Evolutionary conservation across 169 alveolate species (phyloP).

Genomic region (Eimeria maxima): DNA sequence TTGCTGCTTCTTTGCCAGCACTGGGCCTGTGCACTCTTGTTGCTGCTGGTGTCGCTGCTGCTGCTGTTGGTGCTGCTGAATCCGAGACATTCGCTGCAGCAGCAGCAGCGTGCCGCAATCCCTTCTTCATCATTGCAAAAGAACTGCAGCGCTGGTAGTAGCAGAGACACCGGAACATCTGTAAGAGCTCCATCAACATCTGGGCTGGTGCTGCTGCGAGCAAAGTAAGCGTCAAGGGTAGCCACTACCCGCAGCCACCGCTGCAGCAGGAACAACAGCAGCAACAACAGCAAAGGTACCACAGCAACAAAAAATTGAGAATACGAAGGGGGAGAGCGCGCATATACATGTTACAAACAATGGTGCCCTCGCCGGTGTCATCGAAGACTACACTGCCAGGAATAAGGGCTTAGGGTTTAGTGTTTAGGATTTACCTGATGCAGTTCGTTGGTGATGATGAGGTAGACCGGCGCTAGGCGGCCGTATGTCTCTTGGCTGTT

Average conservation of each 20-base stretch:
- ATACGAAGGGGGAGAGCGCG: background rate
- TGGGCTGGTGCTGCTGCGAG: constrained; percentile 56
- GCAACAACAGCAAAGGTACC: background rate
- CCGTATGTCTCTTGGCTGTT: constrained; percentile 57
- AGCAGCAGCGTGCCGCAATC: constrained; percentile 76
- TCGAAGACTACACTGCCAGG: background rate
- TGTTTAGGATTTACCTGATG: constrained; percentile 57
- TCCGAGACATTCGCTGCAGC: constrained; percentile 72
- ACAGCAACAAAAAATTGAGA: no score
- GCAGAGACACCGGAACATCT: constrained; percentile 56
- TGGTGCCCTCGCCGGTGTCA: no score
- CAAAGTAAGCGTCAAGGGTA: constrained; percentile 67
- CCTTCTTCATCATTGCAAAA: constrained; percentile 68
- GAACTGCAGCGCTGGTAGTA: constrained; percentile 81
- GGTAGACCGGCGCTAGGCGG: constrained; percentile 28
- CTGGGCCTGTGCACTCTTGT: background rate
- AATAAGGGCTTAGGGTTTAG: constrained; percentile 25
- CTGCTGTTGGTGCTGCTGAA: constrained; percentile 45
- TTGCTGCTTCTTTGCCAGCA: constrained; percentile 62
- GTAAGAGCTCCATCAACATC: constrained; percentile 47
- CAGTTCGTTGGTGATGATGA: constrained; percentile 45
- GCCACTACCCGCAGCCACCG: constrained; percentile 73
- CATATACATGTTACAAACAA: background rate
- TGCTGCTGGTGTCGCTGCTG: constrained; percentile 51
- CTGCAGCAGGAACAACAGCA: constrained; percentile 53